Evolutionary conservation across 2,329 filamentous ascomycete species (phyloP).

Genomic region (Pseudocercospora fijiensis): DNA sequence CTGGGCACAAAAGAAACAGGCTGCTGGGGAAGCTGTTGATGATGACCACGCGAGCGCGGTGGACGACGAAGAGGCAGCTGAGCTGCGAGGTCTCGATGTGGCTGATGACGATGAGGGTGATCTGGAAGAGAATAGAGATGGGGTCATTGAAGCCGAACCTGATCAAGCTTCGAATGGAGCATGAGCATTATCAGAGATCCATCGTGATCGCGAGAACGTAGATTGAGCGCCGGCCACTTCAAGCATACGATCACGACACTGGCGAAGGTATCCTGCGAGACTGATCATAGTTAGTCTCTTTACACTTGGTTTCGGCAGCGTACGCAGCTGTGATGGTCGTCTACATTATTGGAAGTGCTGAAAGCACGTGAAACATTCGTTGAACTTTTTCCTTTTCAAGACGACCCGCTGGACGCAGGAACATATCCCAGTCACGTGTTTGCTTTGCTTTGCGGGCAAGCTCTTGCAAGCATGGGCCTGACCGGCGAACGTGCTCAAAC

Average conservation of each 20-base stretch:
- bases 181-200: not conserved
- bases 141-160: not conserved
- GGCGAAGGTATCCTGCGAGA: not conserved
- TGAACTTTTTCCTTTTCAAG: not conserved
- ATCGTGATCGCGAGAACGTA: not conserved
- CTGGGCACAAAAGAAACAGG: constrained; percentile 18
- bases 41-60: constrained; percentile 16
- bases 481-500: constrained; percentile 3
- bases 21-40: constrained; percentile 17
- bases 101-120: constrained; percentile 15
- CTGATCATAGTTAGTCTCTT: not conserved
- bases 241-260: not conserved
- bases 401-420: not conserved
- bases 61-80: constrained; percentile 16
- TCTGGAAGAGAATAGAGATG: constrained; percentile 5
- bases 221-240: constrained; percentile 1
- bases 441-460: no score
- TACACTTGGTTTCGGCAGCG: constrained; percentile 2
- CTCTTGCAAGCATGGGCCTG: not conserved
- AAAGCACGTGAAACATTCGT: not conserved
- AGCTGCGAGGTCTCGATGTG: constrained; percentile 13
- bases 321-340: constrained; percentile 6
- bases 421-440: not conserved
- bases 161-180: not conserved
- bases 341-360: constrained; percentile 4